Evolutionary conservation across 306 rosid species (phyloP).

Genomic region (Citrullus mucosospermus): DNA sequence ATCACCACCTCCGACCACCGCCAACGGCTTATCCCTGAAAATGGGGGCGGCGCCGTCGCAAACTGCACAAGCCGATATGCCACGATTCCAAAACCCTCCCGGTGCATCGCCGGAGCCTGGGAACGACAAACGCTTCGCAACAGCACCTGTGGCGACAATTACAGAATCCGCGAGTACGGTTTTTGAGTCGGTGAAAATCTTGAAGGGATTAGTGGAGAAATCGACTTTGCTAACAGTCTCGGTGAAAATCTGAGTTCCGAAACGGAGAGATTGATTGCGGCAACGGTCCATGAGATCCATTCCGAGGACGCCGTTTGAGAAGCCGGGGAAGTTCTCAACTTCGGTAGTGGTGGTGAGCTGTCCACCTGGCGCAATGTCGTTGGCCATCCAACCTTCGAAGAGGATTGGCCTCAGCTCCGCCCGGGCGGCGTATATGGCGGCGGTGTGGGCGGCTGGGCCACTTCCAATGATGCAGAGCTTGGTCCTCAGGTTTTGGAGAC

Average conservation of each 20-base stretch:
- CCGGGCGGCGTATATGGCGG: slow-evolving; percentile 74
- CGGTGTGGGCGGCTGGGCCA: slow-evolving; percentile 82
- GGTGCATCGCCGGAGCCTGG: slow-evolving; percentile 48
- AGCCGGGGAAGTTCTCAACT: slow-evolving; percentile 83
- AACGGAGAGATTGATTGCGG: slow-evolving; percentile 49
- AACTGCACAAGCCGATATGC: slow-evolving; percentile 76
- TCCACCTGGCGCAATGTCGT: slow-evolving; percentile 74
- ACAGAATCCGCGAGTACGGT: slow-evolving; percentile 17
- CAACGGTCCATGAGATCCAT: slow-evolving; percentile 64
- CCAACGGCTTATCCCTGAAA: slow-evolving; percentile 53
- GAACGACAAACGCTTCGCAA: slow-evolving; percentile 53
- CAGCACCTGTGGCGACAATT: slow-evolving; percentile 76
- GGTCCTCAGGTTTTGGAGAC: slow-evolving; percentile 29
- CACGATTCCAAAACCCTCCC: slow-evolving; percentile 68
- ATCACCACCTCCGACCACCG: slow-evolving; percentile 78
- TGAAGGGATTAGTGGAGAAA: slow-evolving; percentile 51
- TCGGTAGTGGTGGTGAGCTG: slow-evolving; percentile 87
- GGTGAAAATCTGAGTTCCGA: slow-evolving; percentile 66
- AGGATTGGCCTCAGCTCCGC: slow-evolving; percentile 77
- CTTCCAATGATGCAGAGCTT: slow-evolving; percentile 77
- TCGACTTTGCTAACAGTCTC: slow-evolving; percentile 66
- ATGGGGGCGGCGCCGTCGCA: slow-evolving; percentile 88
- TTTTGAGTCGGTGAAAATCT: slow-evolving; percentile 40
- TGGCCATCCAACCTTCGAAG: slow-evolving; percentile 90
- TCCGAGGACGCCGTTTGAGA: slow-evolving; percentile 62